A percentile compares a stretch with the other conserved stretches of the same genome.
Conservation (phyloP, 1,284 basidiomycete genomes). For the Boletus sp. region DNA sequence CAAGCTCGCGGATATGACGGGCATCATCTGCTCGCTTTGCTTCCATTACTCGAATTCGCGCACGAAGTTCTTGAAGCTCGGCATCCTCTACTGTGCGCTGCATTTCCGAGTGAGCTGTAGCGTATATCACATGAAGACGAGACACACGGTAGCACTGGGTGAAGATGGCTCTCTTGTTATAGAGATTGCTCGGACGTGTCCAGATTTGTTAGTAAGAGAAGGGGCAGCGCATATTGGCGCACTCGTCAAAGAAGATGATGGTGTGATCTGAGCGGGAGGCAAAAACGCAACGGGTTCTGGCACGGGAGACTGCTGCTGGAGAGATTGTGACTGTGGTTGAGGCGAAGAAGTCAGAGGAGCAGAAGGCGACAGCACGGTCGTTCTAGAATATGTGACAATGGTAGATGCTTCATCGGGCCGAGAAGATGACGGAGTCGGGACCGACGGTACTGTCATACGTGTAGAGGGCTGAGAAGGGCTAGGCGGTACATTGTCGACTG, state of each 20-base stretch:
- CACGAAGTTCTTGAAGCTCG: conserved; percentile 78
- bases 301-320: conserved; percentile 16
- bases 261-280: conserved; percentile 16
- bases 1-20: conserved; percentile 79
- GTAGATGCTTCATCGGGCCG: conserved; percentile 12
- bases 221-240: conserved; percentile 5
- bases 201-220: conserved; percentile 12
- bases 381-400: conserved; percentile 8
- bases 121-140: conserved; percentile 26
- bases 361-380: conserved; percentile 9
- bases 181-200: conserved; percentile 20
- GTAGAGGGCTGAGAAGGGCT: conserved; percentile 25
- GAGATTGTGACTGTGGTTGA: conserved; percentile 13
- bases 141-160: conserved; percentile 27
- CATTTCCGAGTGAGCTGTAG: conserved; percentile 3
- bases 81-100: conserved; percentile 40
- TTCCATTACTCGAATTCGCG: conserved; percentile 83
- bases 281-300: conserved; percentile 7
- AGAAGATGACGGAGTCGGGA: conserved; percentile 19
- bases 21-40: conserved; percentile 84
- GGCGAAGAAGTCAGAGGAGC: conserved; percentile 21
- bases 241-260: conserved; percentile 17
- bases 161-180: conserved; percentile 27
- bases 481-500: conserved; percentile 24
- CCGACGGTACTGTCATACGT: conserved; percentile 7